Evolutionary conservation across 805 yeast species (phyloP).

Genomic region (Metschnikowia colocasiae): DNA sequence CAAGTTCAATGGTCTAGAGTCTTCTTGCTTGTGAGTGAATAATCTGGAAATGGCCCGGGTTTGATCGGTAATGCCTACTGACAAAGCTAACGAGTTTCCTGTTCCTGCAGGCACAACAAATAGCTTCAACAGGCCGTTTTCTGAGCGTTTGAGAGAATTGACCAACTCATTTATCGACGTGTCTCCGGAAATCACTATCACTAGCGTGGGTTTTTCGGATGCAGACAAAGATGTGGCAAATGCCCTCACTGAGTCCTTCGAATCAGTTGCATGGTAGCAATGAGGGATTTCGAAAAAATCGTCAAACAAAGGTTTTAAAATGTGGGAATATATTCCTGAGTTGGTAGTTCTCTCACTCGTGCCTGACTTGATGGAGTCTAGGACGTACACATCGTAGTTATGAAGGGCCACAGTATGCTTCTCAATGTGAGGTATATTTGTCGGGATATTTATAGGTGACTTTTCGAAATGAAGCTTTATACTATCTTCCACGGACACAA

Average conservation of each 20-base stretch:
- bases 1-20: constrained; percentile 37
- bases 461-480: not conserved
- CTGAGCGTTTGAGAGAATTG: constrained; percentile 39
- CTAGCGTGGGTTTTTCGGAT: constrained; percentile 25
- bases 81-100: constrained; percentile 75
- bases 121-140: constrained; percentile 20
- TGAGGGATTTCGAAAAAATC: constrained; percentile 32
- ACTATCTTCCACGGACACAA: not conserved
- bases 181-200: constrained; percentile 77
- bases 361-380: constrained; percentile 54
- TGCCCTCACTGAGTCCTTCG: constrained; percentile 36
- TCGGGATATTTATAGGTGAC: not conserved
- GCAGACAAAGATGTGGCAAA: constrained; percentile 33
- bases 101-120: constrained; percentile 71
- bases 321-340: constrained; percentile 35
- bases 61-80: constrained; percentile 43
- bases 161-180: constrained; percentile 77
- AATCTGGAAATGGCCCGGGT: constrained; percentile 32
- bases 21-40: constrained; percentile 23
- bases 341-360: constrained; percentile 29
- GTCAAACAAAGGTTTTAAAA: constrained; percentile 47
- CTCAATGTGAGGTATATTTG: not conserved
- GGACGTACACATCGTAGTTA: constrained; percentile 23
- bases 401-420: constrained; percentile 1
- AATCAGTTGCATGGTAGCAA: constrained; percentile 41